Evolutionary conservation across 78 protist genomes (phyloP).

Genomic region (Dictyostelium firmibasis): DNA sequence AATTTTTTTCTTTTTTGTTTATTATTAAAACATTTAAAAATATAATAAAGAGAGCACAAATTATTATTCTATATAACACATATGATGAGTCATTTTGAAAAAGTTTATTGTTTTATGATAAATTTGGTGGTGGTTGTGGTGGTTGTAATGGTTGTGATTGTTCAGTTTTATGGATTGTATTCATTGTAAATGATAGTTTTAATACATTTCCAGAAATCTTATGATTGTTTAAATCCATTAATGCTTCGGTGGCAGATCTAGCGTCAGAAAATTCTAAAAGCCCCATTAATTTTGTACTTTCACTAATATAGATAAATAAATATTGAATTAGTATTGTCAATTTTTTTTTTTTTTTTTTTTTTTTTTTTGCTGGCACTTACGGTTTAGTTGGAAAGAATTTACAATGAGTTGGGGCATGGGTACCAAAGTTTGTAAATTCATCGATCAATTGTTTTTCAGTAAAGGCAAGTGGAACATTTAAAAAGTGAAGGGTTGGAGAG

Average conservation of each 20-base stretch:
- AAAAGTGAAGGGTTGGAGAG: conserved; percentile 67
- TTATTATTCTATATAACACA: too few species aligned
- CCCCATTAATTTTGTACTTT: conserved; percentile 47
- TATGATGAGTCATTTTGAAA: too few species aligned
- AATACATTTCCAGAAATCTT: conserved; percentile 28
- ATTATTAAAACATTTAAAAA: too few species aligned
- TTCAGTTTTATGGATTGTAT: conserved; percentile 52
- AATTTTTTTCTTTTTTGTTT: too few species aligned
- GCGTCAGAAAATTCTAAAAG: conserved; percentile 59
- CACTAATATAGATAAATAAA: neutral
- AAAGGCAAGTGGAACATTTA: conserved; percentile 57
- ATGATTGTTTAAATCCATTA: conserved; percentile 43
- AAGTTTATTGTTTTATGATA: neutral
- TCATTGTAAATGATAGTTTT: conserved; percentile 58
- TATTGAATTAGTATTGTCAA: neutral
- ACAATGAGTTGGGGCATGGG: conserved; percentile 33
- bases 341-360: neutral
- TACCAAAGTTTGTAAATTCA: conserved; percentile 21
- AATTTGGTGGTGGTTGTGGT: neutral
- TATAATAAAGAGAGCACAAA: too few species aligned
- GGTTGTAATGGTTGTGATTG: neutral
- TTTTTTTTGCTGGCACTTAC: neutral
- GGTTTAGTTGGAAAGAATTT: conserved; percentile 78
- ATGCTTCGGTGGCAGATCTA: conserved; percentile 57
- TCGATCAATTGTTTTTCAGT: conserved; percentile 46